Conservation (phyloP, 2,329 filamentous ascomycete species). For the Aspergillus candidus region DNA sequence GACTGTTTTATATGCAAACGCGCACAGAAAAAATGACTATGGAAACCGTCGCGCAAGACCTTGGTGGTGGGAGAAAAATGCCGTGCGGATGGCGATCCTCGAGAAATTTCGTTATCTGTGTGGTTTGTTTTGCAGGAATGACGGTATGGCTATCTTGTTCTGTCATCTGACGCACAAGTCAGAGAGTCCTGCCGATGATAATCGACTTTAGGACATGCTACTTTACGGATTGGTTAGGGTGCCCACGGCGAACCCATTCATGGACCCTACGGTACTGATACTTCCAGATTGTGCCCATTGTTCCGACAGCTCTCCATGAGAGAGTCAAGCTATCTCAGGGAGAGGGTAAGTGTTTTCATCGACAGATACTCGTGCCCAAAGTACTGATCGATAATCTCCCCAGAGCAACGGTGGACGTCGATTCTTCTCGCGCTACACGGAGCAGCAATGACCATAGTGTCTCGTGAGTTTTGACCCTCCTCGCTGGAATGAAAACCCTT, state of each 20-base stretch:
- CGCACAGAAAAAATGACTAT: too few relatives aligned
- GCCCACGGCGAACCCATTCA: background rate
- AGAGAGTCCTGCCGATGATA: background rate
- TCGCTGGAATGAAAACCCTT: background rate
- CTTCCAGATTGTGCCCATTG: conserved; percentile 57
- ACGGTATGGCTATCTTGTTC: too few relatives aligned
- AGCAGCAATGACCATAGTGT: conserved; percentile 55
- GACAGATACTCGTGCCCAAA: background rate
- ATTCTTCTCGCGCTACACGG: conserved; percentile 68
- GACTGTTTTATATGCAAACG: too few relatives aligned
- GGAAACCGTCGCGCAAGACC: too few relatives aligned
- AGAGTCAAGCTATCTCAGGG: conserved; percentile 41
- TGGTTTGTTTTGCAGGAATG: too few relatives aligned
- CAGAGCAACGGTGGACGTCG: conserved; percentile 63
- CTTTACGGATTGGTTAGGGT: conserved; percentile 29
- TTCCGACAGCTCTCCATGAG: conserved; percentile 58
- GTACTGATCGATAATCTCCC: background rate
- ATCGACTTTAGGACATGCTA: conserved; percentile 27
- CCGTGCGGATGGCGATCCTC: too few relatives aligned
- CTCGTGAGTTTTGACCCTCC: conserved; percentile 33
- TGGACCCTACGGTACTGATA: background rate
- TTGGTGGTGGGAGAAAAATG: too few relatives aligned
- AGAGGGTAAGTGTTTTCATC: conserved; percentile 7
- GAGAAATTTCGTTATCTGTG: too few relatives aligned
- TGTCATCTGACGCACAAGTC: too few relatives aligned